Conservation (phyloP, 2,329 filamentous ascomycete genomes). For the Ophiostoma pallidulum region DNA sequence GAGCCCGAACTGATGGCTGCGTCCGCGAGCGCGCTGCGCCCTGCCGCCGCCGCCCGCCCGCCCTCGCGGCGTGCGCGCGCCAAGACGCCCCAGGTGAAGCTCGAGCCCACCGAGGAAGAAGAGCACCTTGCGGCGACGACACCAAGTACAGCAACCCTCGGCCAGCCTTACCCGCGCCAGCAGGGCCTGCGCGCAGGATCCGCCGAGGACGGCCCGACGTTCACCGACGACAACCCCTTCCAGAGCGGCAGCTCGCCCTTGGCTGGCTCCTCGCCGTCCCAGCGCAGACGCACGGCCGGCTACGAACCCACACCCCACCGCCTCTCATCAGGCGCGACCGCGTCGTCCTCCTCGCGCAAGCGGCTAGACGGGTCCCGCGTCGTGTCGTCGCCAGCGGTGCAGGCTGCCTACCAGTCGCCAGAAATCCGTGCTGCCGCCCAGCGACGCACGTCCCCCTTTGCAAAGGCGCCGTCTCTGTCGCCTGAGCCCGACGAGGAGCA, state of each 20-base stretch:
- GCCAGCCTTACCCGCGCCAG: slow-evolving; percentile 27
- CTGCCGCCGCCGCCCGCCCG: slow-evolving; percentile 26
- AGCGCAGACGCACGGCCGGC: slow-evolving; percentile 9
- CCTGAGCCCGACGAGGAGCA: slow-evolving; percentile 4
- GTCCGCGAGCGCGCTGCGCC: slow-evolving; percentile 32
- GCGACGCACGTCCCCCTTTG: slow-evolving; percentile 7
- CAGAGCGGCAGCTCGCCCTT: slow-evolving; percentile 72
- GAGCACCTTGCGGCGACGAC: slow-evolving; percentile 34
- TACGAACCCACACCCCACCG: too few species aligned
- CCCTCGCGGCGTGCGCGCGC: slow-evolving; percentile 43
- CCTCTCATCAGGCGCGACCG: neutral
- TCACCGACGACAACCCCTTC: slow-evolving; percentile 87
- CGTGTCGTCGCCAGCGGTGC: slow-evolving; percentile 7
- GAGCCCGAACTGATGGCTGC: slow-evolving; percentile 38
- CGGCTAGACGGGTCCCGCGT: neutral
- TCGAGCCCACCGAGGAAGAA: slow-evolving; percentile 44
- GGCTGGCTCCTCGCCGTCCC: slow-evolving; percentile 21
- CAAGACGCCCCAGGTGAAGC: slow-evolving; percentile 44
- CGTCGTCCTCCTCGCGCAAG: slow-evolving; percentile 1
- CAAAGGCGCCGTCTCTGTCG: neutral
- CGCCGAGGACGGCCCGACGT: slow-evolving; percentile 50
- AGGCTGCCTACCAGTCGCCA: slow-evolving; percentile 3
- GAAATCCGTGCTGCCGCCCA: neutral
- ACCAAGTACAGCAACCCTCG: slow-evolving; percentile 30
- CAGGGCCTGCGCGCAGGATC: slow-evolving; percentile 30